phyloP scores from a whole-genome alignment of 352 stramenopile genomes.

The Phytopythium ostracodes region DNA sequence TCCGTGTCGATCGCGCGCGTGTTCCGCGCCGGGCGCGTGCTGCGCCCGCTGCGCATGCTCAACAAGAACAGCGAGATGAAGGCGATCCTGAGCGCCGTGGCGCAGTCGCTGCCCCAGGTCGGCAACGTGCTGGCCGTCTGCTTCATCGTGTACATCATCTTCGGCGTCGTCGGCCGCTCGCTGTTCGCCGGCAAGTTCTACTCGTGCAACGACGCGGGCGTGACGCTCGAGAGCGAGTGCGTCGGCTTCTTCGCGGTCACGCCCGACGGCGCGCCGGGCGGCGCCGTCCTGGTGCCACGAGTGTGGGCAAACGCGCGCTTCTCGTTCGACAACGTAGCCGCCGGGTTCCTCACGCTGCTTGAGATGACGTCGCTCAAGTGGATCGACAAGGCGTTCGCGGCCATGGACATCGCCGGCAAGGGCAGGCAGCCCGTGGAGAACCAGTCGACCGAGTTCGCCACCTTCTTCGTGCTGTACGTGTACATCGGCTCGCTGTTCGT shows the following conservation, averaged over 20 bases:
- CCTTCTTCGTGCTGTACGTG: conserved; percentile 77
- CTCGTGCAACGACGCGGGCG: conserved; percentile 50
- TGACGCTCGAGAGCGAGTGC: conserved; percentile 36
- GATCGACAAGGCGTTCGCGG: conserved; percentile 71
- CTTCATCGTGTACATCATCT: conserved; percentile 76
- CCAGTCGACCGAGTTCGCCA: conserved; percentile 32
- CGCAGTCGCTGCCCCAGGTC: conserved; percentile 61
- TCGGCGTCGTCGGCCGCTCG: conserved; percentile 60
- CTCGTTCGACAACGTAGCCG: conserved; percentile 73
- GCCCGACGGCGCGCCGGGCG: conserved; percentile 42
- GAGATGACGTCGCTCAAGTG: conserved; percentile 84
- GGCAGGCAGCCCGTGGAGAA: conserved; percentile 47
- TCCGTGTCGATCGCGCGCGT: conserved; percentile 41
- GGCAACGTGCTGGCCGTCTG: conserved; percentile 72
- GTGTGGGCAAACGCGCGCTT: conserved; percentile 72
- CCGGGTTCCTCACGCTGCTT: conserved; percentile 57
- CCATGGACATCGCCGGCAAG: conserved; percentile 63
- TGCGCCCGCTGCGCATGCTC: conserved; percentile 63
- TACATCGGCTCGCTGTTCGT: conserved; percentile 78
- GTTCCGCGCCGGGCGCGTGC: conserved; percentile 64
- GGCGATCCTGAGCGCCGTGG: conserved; percentile 61
- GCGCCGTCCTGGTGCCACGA: conserved; percentile 42
- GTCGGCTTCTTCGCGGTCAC: conserved; percentile 51
- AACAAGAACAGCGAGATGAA: conserved; percentile 83
- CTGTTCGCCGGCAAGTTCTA: conserved; percentile 68